A percentile compares a stretch with the other conserved stretches of the same genome.
These are phyloP conservation scores for Ceratocystis ficicola DNA, from an alignment of 2,329 filamentous ascomycete species.

Conservation along the genomic window DNA sequence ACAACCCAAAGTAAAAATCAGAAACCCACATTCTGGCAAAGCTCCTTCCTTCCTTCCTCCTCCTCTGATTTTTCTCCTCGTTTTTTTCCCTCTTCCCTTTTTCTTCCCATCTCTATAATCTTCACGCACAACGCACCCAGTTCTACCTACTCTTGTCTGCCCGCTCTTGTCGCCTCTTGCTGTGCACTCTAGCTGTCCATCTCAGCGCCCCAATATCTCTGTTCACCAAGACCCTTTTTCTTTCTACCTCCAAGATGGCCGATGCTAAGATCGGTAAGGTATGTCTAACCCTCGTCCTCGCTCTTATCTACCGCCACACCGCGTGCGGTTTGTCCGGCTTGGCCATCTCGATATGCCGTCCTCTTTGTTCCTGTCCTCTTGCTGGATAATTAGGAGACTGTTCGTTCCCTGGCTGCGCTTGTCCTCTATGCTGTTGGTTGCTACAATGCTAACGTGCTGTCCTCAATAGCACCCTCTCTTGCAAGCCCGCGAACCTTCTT, in stretches of 20 bases:
- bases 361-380: background rate
- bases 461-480: background rate
- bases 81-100: background rate
- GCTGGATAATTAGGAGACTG: too few species aligned
- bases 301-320: background rate
- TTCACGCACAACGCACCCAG: background rate
- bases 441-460: background rate
- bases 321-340: background rate
- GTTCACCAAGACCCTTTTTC: background rate
- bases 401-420: background rate
- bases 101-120: background rate
- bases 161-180: background rate
- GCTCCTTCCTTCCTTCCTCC: slow-evolving; percentile 6
- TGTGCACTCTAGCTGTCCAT: background rate
- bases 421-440: too few species aligned
- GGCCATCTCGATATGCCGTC: background rate
- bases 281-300: background rate
- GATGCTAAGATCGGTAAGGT: slow-evolving; percentile 21
- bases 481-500: background rate
- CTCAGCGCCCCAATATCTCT: slow-evolving; percentile 1
- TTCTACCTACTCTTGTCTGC: background rate
- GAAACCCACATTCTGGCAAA: slow-evolving; percentile 13
- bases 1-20: slow-evolving; percentile 11
- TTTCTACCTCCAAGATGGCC: slow-evolving; percentile 14
- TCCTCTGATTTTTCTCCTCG: background rate